Percentiles rank a stretch among this genome's conserved stretches.
These are phyloP conservation scores for Zopfochytrium polystomum DNA, from an alignment of 371 early-diverging fungal genomes.

Conservation along the genomic window DNA sequence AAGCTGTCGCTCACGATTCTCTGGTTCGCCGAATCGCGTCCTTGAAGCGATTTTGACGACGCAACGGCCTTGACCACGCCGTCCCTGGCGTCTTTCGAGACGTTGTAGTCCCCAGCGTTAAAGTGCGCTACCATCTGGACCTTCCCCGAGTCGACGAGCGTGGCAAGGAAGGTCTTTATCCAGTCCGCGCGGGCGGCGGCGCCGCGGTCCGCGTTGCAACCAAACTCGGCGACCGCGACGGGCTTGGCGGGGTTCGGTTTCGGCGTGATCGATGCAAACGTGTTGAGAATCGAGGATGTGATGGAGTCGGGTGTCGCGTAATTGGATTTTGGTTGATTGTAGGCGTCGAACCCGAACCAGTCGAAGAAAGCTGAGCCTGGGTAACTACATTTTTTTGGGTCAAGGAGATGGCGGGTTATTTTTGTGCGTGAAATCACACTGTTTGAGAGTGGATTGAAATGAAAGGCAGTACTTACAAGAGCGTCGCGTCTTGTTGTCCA, in stretches of 20 bases:
- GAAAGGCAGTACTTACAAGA: no score
- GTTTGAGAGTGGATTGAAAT: no score
- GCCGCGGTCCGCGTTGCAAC: background rate
- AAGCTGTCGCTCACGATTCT: background rate
- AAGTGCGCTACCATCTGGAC: background rate
- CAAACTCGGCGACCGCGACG: background rate
- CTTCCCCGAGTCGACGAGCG: background rate
- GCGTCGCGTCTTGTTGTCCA: background rate
- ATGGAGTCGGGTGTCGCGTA: no score
- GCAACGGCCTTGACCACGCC: background rate
- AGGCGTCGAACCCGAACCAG: no score
- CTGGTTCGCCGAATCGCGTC: background rate
- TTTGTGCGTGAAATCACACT: background rate
- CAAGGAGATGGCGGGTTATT: background rate
- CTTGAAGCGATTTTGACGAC: background rate
- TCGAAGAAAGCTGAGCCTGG: no score
- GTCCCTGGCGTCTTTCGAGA: background rate
- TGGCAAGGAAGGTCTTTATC: background rate
- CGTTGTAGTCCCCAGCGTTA: background rate
- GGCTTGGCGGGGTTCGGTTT: background rate
- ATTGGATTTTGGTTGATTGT: no score
- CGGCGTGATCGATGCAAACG: no score
- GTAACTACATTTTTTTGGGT: no score
- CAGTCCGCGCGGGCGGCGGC: background rate
- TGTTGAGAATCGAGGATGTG: no score